Percentiles rank a stretch among this genome's conserved stretches.
These are phyloP conservation scores for Fusarium cicatricum DNA, from an alignment of 2,329 filamentous ascomycete genomes.

Conservation along the genomic window DNA sequence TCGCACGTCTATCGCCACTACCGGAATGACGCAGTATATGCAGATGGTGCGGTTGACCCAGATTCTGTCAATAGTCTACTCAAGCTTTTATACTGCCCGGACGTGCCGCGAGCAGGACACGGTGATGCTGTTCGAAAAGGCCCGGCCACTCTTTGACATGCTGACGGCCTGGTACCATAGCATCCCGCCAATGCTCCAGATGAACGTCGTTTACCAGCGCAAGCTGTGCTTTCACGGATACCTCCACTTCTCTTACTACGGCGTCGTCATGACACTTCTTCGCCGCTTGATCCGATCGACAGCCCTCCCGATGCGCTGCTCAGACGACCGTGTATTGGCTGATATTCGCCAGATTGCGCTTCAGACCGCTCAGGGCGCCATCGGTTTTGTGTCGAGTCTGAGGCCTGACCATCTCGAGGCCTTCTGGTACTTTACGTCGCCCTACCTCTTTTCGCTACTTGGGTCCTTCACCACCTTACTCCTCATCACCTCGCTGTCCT, in stretches of 20 bases:
- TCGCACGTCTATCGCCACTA: conserved; percentile 46
- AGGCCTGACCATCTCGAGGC: conserved; percentile 51
- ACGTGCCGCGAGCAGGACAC: conserved; percentile 44
- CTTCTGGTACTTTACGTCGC: conserved; percentile 52
- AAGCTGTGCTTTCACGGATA: conserved; percentile 53
- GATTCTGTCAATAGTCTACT: conserved; percentile 57
- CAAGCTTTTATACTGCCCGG: conserved; percentile 52
- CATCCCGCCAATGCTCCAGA: conserved; percentile 54
- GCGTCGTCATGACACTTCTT: conserved; percentile 56
- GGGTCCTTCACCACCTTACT: conserved; percentile 51
- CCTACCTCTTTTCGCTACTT: conserved; percentile 51
- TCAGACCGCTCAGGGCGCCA: conserved; percentile 45
- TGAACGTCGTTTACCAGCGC: conserved; percentile 52
- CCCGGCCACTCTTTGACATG: conserved; percentile 56
- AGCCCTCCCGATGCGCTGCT: conserved; percentile 42
- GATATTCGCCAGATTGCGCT: conserved; percentile 45
- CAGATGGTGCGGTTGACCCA: conserved; percentile 57
- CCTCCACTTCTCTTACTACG: conserved; percentile 57
- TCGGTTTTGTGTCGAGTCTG: conserved; percentile 46
- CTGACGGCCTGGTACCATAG: conserved; percentile 58
- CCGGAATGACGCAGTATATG: conserved; percentile 53
- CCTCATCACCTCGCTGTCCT: conserved; percentile 45
- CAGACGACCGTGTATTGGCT: conserved; percentile 40
- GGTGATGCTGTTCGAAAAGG: conserved; percentile 53
- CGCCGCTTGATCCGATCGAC: conserved; percentile 52